Percentiles rank a stretch among this genome's conserved stretches.
These are phyloP conservation scores for Solanum dulcamara DNA, from an alignment of 257 asterid genomes.

Conservation along the genomic window DNA sequence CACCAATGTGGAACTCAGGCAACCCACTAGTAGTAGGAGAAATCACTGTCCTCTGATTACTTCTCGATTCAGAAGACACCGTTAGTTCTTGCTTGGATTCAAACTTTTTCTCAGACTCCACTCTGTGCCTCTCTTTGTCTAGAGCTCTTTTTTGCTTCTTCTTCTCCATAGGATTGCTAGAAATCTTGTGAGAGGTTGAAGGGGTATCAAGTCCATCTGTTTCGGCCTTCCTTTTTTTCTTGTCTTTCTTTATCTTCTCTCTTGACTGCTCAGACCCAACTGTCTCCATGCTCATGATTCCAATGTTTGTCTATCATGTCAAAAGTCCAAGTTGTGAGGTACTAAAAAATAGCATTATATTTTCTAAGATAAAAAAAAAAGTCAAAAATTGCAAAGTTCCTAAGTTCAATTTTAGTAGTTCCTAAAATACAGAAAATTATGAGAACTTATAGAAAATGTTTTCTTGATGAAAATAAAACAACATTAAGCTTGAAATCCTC, in stretches of 20 bases:
- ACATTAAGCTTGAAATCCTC: neutral
- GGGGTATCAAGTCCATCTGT: constrained; percentile 16
- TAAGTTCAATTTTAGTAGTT: neutral
- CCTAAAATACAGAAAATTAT: neutral
- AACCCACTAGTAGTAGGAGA: constrained; percentile 18
- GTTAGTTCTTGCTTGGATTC: constrained; percentile 5
- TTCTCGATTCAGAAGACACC: constrained; percentile 19
- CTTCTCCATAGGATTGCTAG: constrained; percentile 61
- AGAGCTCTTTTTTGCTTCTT: constrained; percentile 39
- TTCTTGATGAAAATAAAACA: neutral
- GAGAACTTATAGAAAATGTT: neutral
- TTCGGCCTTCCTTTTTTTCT: constrained; percentile 28
- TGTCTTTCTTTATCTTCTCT: constrained; percentile 52
- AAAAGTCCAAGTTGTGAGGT: neutral
- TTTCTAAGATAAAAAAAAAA: neutral
- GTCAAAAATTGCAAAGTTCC: constrained; percentile 1
- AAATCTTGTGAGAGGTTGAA: constrained; percentile 22
- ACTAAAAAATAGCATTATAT: neutral
- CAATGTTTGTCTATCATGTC: neutral
- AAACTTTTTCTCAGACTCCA: constrained; percentile 13
- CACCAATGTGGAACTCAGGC: constrained; percentile 90
- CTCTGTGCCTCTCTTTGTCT: constrained; percentile 48
- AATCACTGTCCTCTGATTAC: constrained; percentile 11
- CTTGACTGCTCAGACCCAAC: constrained; percentile 25
- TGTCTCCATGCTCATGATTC: constrained; percentile 9